Evolutionary conservation across 768 basidiomycete genomes (phyloP).

Genomic region (Amanita polypyramis): DNA sequence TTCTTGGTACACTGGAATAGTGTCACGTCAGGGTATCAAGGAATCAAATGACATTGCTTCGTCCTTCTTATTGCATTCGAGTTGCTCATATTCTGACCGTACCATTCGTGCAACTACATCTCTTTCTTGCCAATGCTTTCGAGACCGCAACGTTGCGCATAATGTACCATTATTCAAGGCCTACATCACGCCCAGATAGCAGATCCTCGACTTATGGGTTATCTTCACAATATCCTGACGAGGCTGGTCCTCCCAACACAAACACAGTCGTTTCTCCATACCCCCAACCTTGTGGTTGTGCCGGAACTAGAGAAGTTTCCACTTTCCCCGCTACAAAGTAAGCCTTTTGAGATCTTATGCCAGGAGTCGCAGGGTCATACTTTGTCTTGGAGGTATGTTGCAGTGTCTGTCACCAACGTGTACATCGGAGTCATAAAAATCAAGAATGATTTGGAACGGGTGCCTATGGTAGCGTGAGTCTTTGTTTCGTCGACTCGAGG

Average conservation of each 20-base stretch:
- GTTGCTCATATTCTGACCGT: neutral
- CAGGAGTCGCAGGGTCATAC: neutral
- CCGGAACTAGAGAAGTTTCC: conserved; percentile 2
- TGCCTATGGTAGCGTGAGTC: conserved; percentile 46
- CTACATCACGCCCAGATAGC: conserved; percentile 4
- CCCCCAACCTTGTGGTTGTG: conserved; percentile 1
- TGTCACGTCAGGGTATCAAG: neutral
- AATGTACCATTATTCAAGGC: conserved; percentile 7
- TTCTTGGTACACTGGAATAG: neutral
- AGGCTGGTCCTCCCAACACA: conserved; percentile 1
- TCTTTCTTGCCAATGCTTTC: conserved; percentile 8
- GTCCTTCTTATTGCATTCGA: neutral
- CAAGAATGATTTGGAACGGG: conserved; percentile 16
- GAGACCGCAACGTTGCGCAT: conserved; percentile 1
- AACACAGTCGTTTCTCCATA: conserved; percentile 5
- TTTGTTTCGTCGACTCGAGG: neutral
- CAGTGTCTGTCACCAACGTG: conserved; percentile 34
- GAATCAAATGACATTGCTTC: conserved; percentile 7
- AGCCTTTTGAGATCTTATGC: conserved; percentile 1
- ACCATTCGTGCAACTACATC: neutral
- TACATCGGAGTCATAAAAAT: conserved; percentile 25
- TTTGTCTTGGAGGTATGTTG: conserved; percentile 27
- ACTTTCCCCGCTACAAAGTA: conserved; percentile 6
- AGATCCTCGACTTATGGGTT: conserved; percentile 3
- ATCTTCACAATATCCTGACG: conserved; percentile 5